A percentile compares a stretch with the other conserved stretches of the same genome.
phyloP scores from a whole-genome alignment of 768 basidiomycete genomes.

The Mrakia hoshinonis region DNA sequence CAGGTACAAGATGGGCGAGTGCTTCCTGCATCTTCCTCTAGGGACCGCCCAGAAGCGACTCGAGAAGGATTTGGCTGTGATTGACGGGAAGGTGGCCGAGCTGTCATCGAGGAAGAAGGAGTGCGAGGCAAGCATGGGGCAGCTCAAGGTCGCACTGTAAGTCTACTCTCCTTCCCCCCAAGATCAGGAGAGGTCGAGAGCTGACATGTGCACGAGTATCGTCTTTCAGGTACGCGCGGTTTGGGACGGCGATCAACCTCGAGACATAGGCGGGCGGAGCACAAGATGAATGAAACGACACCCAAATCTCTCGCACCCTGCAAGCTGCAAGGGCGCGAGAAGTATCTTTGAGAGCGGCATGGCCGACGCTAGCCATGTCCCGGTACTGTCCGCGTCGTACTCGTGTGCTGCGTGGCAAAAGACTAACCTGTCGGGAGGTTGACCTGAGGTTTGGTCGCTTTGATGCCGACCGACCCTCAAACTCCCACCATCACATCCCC shows the following conservation, averaged over 20 bases:
- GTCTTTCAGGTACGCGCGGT: conserved; percentile 61
- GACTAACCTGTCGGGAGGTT: too few relatives aligned
- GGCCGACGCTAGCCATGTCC: background rate
- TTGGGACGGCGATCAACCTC: conserved; percentile 84
- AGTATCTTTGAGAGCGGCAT: background rate
- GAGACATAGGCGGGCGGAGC: conserved; percentile 48
- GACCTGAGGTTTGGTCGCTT: too few relatives aligned
- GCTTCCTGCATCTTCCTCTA: conserved; percentile 72
- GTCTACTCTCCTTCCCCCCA: conserved; percentile 26
- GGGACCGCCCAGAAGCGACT: conserved; percentile 48
- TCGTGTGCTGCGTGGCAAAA: too few relatives aligned
- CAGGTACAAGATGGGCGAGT: conserved; percentile 83
- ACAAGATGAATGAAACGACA: background rate
- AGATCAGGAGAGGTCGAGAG: background rate
- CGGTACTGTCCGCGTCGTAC: too few relatives aligned
- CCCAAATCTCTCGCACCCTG: background rate
- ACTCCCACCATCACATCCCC: too few relatives aligned
- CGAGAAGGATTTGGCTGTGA: conserved; percentile 34
- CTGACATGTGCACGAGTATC: background rate
- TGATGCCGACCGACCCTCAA: too few relatives aligned
- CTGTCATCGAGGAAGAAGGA: conserved; percentile 36
- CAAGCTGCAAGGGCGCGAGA: background rate
- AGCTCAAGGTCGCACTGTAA: conserved; percentile 40
- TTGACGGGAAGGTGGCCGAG: conserved; percentile 35
- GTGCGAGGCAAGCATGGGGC: conserved; percentile 40